Conservation (phyloP, 202 grass and related monocot species). For the Setaria viridis region DNA sequence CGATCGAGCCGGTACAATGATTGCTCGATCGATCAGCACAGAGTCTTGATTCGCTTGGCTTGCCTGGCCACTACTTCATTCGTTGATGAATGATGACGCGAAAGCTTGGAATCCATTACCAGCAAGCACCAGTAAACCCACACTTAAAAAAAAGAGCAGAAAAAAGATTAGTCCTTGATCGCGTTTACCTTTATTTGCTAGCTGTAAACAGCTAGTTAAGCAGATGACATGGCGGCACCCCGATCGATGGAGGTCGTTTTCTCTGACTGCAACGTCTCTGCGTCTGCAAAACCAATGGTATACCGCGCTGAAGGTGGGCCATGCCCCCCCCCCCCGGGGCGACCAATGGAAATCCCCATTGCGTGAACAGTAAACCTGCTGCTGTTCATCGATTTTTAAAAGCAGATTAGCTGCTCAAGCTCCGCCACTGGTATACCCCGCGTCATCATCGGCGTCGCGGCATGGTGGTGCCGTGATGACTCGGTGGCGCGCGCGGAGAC, state of each 20-base stretch:
- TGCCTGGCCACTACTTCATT: no score
- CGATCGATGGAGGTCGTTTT: background rate
- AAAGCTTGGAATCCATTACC: background rate
- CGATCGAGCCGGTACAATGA: background rate
- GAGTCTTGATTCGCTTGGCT: no score
- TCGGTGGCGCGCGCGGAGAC: no score
- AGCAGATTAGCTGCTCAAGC: no score
- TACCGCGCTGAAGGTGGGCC: no score
- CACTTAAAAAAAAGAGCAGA: background rate
- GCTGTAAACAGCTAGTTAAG: conserved; percentile 26
- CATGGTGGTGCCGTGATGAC: no score
- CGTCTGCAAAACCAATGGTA: background rate
- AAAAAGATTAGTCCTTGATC: background rate
- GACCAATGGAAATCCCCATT: no score
- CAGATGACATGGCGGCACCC: background rate
- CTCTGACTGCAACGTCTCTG: conserved; percentile 3
- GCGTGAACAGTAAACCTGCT: no score
- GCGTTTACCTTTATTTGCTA: background rate
- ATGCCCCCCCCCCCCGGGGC: no score
- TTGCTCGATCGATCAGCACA: background rate
- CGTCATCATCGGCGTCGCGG: background rate
- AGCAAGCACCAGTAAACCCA: background rate
- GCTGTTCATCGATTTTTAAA: no score
- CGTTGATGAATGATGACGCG: no score
- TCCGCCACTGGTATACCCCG: background rate